Evolutionary conservation across 352 stramenopile genomes (phyloP), one percentile per base, ranked within the genome.

Genomic region (Phytopythium mirpurense): DNA sequence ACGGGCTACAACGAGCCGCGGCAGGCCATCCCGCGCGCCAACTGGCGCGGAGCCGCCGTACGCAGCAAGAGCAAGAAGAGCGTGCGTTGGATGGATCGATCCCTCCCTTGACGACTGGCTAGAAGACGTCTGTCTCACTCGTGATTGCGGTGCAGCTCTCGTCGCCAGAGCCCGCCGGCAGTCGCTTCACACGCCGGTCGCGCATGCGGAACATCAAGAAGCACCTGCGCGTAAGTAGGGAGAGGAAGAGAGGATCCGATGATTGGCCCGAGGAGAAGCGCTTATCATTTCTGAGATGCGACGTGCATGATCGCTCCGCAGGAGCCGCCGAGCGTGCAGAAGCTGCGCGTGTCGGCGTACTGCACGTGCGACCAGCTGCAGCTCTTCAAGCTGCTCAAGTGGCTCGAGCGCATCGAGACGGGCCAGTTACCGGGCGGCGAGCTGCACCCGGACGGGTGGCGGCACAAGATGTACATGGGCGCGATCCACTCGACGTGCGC

Each of bases 311-410:
- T 9, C 29, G 29, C 29, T 32, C 9, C 15, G 18, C 31, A 65
- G 48, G 78, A 88, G 26, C 80, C 80, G 23, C 71, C 68, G 5
- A 90, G 80, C 51, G 66, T 78, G 4, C 74, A 85, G 47, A 93
- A 93, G 59, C 76, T 91, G 51, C 71, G 83, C 45, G 83, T 94
- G 29, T 90, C 82, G 11, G 83, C 83, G 44, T 94, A 94, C 60
- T 94, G 83, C 57, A 94, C 81, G 51, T 91, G 79, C 56, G 81
- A 94, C 56, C 79, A 90, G 54, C 34, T 92, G 56, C 74, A 88
- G 45, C 60, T 94, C n/a, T 90, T 91, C 56, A 92, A 92, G 65
- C 59, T 94, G 58, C 69, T 94, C 54, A 92, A 94, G 53, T 94
- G 83, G 83, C 78, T 94, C 45, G 80, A 94, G 52, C 62, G 81